These are phyloP conservation scores for Dryas drummondii DNA, from an alignment of 306 rosid genomes.

Conservation along the genomic window DNA sequence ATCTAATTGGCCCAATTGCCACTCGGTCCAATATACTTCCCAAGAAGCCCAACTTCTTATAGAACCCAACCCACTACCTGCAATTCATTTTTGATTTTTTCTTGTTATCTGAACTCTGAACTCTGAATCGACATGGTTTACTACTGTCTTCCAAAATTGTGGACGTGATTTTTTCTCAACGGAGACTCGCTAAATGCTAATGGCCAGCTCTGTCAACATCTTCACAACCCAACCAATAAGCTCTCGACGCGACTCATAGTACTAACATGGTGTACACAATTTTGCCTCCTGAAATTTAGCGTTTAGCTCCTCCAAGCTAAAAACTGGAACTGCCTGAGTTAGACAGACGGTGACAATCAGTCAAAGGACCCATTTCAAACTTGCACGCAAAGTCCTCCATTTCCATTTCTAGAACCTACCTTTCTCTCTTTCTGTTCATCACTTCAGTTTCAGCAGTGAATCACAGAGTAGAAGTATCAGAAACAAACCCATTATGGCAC, in stretches of 20 bases:
- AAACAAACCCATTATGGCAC: conserved; percentile 48
- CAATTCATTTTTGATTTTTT: background rate
- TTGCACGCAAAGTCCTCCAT: conserved; percentile 45
- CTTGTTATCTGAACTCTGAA: background rate
- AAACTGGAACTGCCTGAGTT: background rate
- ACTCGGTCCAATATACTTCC: too few relatives aligned
- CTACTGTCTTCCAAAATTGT: background rate
- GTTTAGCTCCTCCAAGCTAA: background rate
- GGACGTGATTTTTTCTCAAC: conserved; percentile 3
- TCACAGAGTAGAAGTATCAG: conserved; percentile 3
- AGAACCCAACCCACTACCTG: too few relatives aligned
- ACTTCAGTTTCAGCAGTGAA: background rate
- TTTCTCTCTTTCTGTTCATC: background rate
- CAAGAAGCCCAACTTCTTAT: too few relatives aligned
- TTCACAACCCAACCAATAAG: background rate
- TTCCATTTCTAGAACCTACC: conserved; percentile 5
- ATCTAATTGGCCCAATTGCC: too few relatives aligned
- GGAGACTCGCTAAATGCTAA: background rate
- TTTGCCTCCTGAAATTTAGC: conserved; percentile 1
- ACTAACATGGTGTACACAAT: background rate
- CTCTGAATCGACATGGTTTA: background rate
- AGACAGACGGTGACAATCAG: background rate
- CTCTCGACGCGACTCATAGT: background rate
- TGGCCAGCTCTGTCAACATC: background rate
- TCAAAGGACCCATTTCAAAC: conserved; percentile 27